phyloP scores from a whole-genome alignment of 331 rosid species.

The Quercus lobata region DNA sequence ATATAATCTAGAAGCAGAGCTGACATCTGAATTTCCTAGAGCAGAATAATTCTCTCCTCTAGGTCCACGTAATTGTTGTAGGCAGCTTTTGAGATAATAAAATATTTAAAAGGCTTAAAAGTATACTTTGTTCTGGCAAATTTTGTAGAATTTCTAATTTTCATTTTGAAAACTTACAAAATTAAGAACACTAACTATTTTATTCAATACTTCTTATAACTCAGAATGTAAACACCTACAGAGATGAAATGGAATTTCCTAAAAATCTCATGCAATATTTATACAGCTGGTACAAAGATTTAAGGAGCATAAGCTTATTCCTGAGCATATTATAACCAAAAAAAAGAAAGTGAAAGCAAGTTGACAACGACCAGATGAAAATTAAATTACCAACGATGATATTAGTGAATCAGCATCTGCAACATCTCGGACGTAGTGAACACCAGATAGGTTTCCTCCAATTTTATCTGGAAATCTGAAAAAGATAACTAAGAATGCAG shows the following conservation, averaged over 20 bases:
- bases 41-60: background rate
- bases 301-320: background rate
- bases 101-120: background rate
- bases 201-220: background rate
- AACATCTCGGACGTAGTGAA: slow-evolving; percentile 87
- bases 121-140: background rate
- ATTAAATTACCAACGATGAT: slow-evolving; percentile 58
- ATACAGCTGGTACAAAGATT: too few species aligned
- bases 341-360: background rate
- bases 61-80: background rate
- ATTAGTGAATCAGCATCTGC: slow-evolving; percentile 86
- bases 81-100: background rate
- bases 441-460: slow-evolving; percentile 86
- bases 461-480: slow-evolving; percentile 81
- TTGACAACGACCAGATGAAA: background rate
- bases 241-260: too few species aligned
- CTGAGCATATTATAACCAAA: background rate
- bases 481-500: slow-evolving; percentile 18
- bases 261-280: too few species aligned
- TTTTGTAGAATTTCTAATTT: background rate
- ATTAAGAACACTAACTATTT: background rate
- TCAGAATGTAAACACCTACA: background rate
- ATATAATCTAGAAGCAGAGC: background rate
- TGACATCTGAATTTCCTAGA: background rate
- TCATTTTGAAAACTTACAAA: background rate